Evolutionary conservation across 345 rosid species (phyloP).

Genomic region (Balakata baccata): DNA sequence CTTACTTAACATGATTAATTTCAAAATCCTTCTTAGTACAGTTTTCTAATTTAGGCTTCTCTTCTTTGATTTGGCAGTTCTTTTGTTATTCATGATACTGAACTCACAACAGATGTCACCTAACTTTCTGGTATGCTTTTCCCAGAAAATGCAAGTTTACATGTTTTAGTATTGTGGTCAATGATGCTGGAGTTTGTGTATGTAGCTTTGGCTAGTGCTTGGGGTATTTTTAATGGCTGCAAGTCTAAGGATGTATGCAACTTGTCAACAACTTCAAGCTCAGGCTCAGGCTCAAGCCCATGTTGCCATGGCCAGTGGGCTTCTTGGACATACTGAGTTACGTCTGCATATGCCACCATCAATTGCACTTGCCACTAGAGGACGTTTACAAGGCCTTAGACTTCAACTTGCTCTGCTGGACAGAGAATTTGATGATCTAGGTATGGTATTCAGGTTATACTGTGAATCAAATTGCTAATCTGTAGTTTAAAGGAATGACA

Average conservation of each 20-base stretch:
- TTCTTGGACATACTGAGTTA: conserved; percentile 31
- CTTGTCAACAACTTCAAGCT: conserved; percentile 35
- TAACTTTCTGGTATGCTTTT: conserved; percentile 22
- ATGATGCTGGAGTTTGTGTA: not conserved
- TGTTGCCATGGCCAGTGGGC: conserved; percentile 29
- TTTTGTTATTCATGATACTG: conserved; percentile 29
- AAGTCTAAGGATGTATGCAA: conserved; percentile 30
- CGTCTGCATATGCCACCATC: conserved; percentile 31
- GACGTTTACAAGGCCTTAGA: conserved; percentile 32
- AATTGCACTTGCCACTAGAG: conserved; percentile 31
- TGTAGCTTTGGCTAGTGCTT: conserved; percentile 32
- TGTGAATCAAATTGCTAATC: not conserved
- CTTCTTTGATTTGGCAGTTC: conserved; percentile 15
- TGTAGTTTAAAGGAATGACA: not conserved
- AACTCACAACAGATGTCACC: conserved; percentile 34
- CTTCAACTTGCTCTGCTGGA: conserved; percentile 36
- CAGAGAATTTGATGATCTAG: conserved; percentile 29
- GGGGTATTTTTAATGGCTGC: conserved; percentile 34
- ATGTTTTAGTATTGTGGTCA: not conserved
- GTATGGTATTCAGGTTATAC: not conserved
- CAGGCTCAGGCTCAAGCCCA: conserved; percentile 29
- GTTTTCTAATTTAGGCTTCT: not conserved
- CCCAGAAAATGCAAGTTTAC: not conserved
- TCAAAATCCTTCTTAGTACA: not conserved
- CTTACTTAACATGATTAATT: not conserved